Evolutionary conservation across 441 rosid genomes (phyloP).

Genomic region (Flueggea neowawraea): DNA sequence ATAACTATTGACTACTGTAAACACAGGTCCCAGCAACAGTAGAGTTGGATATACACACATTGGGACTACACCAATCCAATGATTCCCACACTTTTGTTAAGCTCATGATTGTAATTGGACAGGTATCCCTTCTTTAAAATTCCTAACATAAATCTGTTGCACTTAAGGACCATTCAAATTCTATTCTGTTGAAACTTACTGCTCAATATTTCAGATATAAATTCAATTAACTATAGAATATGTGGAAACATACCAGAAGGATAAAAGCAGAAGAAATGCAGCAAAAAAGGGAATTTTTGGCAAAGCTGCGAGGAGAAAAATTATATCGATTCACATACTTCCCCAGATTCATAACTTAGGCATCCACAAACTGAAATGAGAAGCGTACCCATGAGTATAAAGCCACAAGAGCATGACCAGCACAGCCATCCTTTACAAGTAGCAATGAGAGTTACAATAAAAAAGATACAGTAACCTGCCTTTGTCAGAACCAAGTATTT

Average conservation of each 20-base stretch:
- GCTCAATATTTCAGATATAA: neutral
- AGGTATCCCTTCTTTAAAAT: neutral
- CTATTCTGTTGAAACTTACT: neutral
- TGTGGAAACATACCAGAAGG: constrained; percentile 52
- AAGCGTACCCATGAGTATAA: constrained; percentile 68
- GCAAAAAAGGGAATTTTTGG: constrained; percentile 40
- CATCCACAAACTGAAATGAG: constrained; percentile 7
- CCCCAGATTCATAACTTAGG: constrained; percentile 3
- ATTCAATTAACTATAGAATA: constrained; percentile 4
- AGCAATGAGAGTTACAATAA: constrained; percentile 47
- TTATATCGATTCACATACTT: neutral
- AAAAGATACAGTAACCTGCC: constrained; percentile 67
- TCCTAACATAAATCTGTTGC: neutral
- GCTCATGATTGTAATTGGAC: neutral
- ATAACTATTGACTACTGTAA: too few relatives aligned
- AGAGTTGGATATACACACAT: neutral
- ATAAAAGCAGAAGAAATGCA: constrained; percentile 64
- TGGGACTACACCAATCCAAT: neutral
- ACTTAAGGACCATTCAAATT: neutral
- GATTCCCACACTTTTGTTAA: neutral
- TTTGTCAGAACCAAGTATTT: neutral
- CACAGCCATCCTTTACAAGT: constrained; percentile 66
- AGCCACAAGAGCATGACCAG: constrained; percentile 71
- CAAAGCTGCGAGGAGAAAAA: constrained; percentile 23
- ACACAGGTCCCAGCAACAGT: too few relatives aligned